These are phyloP conservation scores for Colletotrichum spinosum DNA, from an alignment of 2,329 filamentous ascomycete genomes.

Conservation along the genomic window DNA sequence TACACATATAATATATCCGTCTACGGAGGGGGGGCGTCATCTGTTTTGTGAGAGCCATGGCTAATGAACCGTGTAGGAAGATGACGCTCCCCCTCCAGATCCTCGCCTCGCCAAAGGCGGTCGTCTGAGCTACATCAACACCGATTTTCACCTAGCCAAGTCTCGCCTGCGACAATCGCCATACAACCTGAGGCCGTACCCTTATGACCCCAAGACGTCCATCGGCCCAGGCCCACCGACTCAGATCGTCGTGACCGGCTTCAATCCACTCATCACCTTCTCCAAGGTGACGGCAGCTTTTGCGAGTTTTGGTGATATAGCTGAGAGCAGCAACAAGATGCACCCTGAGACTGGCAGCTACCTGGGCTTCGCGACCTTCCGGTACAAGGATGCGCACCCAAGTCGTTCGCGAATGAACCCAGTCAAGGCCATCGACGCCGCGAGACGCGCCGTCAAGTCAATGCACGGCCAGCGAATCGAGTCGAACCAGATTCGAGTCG, in stretches of 20 bases:
- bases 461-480: conserved; percentile 87
- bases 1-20: conserved; percentile 58
- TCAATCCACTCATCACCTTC: conserved; percentile 88
- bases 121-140: conserved; percentile 74
- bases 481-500: conserved; percentile 79
- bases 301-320: conserved; percentile 86
- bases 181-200: conserved; percentile 84
- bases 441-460: conserved; percentile 81
- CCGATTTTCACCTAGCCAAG: conserved; percentile 77
- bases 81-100: conserved; percentile 83
- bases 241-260: conserved; percentile 94
- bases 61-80: conserved; percentile 77
- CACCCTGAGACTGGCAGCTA: conserved; percentile 95
- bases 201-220: conserved; percentile 84
- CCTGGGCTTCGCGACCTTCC: conserved; percentile 91
- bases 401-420: conserved; percentile 62
- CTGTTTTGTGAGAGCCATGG: conserved; percentile 63
- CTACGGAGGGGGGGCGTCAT: conserved; percentile 70
- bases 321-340: conserved; percentile 91
- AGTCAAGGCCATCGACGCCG: conserved; percentile 81
- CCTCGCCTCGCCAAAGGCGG: conserved; percentile 82
- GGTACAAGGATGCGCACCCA: conserved; percentile 80
- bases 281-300: conserved; percentile 82
- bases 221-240: conserved; percentile 90
- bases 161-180: conserved; percentile 77